Base-by-base conservation (phyloP, 2,329 filamentous ascomycete species). In the Colletotrichum karsti region DNA sequence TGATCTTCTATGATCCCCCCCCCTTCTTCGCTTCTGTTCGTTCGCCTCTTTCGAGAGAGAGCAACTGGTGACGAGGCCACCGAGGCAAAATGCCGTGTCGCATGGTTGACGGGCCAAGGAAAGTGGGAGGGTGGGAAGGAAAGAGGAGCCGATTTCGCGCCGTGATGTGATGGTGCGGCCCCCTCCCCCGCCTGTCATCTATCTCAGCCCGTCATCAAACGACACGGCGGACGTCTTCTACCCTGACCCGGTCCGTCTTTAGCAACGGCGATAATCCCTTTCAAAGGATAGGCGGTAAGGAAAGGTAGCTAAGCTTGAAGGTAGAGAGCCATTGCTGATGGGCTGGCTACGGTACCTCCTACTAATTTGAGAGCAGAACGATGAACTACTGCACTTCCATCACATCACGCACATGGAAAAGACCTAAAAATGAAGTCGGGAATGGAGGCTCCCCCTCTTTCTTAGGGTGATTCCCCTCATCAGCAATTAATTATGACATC, bases 161-260 rank as follows among this genome's bases (percentile, higher is more conserved):
- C 33, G 57, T 41, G 57, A 28, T 51, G 57, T 22, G 57, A 30
- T 37, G 26, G 35, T 35, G 30, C 30, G 24, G 24, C 42, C 12
- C 15, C 7, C 20, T 5, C 24, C 44, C 44, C 60, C 60, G 51
- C 44, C 60, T 58, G 60, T 64, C 60, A 64, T 67, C 65, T 67
- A 67, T 67, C 60, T 64, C 60, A 59, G 60, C 60, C 60, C 48
- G 54, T 58, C 46, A 67, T 67, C 60, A 67, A 64, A 67, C 65
- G 28, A 18, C 48, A 33, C 42, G 24, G 33, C 30, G 39, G 18
- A 67, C 13, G 42, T 22, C 26, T 26, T 57, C 42, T 15, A 26
- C 50, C 57, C 57, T 61, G 48, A 10, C 58, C 51, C 26, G 30
- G 46, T 58, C 39, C 22, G 28, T 10, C 50, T 33, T 46, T 50